Evolutionary conservation across 768 basidiomycete species (phyloP).

Genomic region (Rhizopogon vinicolor): DNA sequence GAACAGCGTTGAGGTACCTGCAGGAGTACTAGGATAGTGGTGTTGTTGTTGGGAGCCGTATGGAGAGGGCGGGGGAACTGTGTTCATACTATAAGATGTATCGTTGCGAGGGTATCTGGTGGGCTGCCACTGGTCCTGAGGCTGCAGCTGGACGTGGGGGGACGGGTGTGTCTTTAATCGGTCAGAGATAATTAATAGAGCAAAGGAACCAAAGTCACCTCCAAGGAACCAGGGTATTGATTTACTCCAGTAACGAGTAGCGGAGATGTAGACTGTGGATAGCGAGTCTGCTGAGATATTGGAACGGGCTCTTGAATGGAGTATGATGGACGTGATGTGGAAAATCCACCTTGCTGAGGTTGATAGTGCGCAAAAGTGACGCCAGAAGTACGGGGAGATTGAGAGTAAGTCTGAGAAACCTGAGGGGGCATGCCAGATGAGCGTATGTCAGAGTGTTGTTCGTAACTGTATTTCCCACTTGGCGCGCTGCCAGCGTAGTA

Average conservation of each 20-base stretch:
- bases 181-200: conserved; percentile 2
- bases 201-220: conserved; percentile 11
- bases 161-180: conserved; percentile 10
- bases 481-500: conserved; percentile 12
- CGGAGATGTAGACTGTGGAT: conserved; percentile 11
- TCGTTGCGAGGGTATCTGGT: conserved; percentile 21
- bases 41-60: conserved; percentile 19
- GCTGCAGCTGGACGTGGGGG: conserved; percentile 17
- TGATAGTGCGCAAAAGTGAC: conserved; percentile 35
- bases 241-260: conserved; percentile 8
- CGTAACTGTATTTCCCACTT: conserved; percentile 18
- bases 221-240: conserved; percentile 21
- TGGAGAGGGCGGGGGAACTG: conserved; percentile 5
- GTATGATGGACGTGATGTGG: conserved; percentile 28
- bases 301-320: conserved; percentile 14
- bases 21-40: conserved; percentile 19
- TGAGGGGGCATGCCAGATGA: conserved; percentile 9
- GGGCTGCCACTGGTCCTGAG: conserved; percentile 9
- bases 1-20: conserved; percentile 8
- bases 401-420: conserved; percentile 11
- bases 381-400: conserved; percentile 16
- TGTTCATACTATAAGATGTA: conserved; percentile 15
- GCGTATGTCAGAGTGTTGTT: conserved; percentile 15
- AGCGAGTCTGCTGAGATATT: conserved; percentile 12
- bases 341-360: conserved; percentile 31